phyloP scores from a whole-genome alignment of 768 basidiomycete species.

The Leccinum truebloodii region DNA sequence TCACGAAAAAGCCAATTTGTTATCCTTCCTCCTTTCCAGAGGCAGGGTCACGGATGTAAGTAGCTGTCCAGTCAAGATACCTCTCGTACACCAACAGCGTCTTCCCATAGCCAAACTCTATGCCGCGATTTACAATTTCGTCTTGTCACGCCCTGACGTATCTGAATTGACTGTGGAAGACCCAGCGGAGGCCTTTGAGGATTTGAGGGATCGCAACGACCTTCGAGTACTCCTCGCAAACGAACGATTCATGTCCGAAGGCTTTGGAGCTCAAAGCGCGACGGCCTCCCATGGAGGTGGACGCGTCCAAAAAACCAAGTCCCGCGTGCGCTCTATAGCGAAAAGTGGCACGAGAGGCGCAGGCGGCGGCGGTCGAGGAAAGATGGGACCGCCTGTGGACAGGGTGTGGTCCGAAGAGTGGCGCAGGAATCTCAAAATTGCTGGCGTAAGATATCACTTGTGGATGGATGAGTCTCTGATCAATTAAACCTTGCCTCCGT shows the following conservation, averaged over 20 bases:
- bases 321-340: constrained; percentile 32
- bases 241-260: constrained; percentile 70
- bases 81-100: background rate
- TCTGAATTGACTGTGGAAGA: constrained; percentile 98
- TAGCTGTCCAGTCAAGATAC: constrained; percentile 1
- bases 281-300: constrained; percentile 51
- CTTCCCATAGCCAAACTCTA: constrained; percentile 74
- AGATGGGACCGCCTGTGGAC: constrained; percentile 76
- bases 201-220: constrained; percentile 91
- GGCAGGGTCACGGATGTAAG: constrained; percentile 88
- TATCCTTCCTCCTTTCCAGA: constrained; percentile 88
- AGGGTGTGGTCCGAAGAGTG: constrained; percentile 77
- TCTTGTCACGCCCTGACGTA: constrained; percentile 62
- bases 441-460: constrained; percentile 54
- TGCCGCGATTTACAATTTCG: constrained; percentile 78
- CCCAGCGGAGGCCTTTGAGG: constrained; percentile 97
- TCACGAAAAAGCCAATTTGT: constrained; percentile 80
- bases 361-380: constrained; percentile 43
- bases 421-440: constrained; percentile 85
- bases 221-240: constrained; percentile 71
- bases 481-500: constrained; percentile 5
- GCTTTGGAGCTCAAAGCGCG: constrained; percentile 46
- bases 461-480: background rate
- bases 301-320: constrained; percentile 39
- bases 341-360: constrained; percentile 25